Conservation (phyloP, 2,329 filamentous ascomycete species). For the Colletotrichum sp. region DNA sequence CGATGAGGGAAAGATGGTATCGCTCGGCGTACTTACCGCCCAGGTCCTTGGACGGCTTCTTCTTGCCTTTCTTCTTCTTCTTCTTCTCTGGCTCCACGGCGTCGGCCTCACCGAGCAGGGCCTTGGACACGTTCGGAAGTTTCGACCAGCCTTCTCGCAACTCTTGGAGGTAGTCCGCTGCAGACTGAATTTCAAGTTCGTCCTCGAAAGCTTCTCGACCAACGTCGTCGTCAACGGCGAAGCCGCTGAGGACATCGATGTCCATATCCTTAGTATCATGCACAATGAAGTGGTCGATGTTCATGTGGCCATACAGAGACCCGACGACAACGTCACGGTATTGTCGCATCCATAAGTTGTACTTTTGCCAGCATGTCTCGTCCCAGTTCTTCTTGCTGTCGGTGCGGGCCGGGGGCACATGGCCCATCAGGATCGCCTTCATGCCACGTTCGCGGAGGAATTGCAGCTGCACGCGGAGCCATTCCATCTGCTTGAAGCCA, state of each 20-base stretch:
- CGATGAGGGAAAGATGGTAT: constrained; percentile 81
- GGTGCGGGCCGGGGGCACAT: constrained; percentile 90
- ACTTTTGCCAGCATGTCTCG: constrained; percentile 98
- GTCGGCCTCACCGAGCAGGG: constrained; percentile 16
- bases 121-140: constrained; percentile 61
- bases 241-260: constrained; percentile 49
- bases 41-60: constrained; percentile 62
- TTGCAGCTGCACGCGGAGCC: constrained; percentile 88
- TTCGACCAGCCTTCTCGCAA: constrained; percentile 79
- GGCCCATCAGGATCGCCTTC: constrained; percentile 94
- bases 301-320: constrained; percentile 93
- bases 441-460: constrained; percentile 82
- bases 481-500: constrained; percentile 94
- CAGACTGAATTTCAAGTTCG: constrained; percentile 69
- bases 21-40: constrained; percentile 85
- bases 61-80: constrained; percentile 48
- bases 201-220: constrained; percentile 48
- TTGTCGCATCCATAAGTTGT: constrained; percentile 86
- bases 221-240: constrained; percentile 25
- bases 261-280: constrained; percentile 83
- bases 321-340: constrained; percentile 89
- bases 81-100: constrained; percentile 25
- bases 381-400: constrained; percentile 89
- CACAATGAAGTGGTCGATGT: constrained; percentile 95
- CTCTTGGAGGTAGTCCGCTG: constrained; percentile 80